These are phyloP conservation scores for Medicago ruthenica DNA, from an alignment of 306 rosid genomes.

Conservation along the genomic window DNA sequence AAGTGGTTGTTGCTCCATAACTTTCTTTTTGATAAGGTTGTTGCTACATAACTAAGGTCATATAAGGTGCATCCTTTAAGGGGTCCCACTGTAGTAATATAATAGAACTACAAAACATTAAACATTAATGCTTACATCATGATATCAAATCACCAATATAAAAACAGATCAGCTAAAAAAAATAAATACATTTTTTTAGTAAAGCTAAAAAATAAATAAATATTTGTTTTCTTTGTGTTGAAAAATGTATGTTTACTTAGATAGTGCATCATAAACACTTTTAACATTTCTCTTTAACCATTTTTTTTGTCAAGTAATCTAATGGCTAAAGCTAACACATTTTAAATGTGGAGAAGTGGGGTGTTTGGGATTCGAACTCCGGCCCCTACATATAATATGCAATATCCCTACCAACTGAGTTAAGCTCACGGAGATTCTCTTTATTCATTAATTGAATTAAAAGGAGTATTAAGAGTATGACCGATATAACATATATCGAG, in stretches of 20 bases:
- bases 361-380: too few relatives aligned
- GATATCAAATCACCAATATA: not conserved
- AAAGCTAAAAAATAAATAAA: not conserved
- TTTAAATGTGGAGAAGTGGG: too few relatives aligned
- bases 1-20: constrained; percentile 34
- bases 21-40: constrained; percentile 20
- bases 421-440: too few relatives aligned
- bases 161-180: not conserved
- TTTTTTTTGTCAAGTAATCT: too few relatives aligned
- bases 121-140: not conserved
- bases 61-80: constrained; percentile 1
- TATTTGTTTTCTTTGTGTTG: not conserved
- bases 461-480: too few relatives aligned
- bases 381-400: too few relatives aligned
- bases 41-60: constrained; percentile 31
- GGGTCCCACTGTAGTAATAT: constrained; percentile 42
- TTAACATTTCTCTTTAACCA: too few relatives aligned
- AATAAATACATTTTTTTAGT: not conserved
- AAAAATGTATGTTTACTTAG: not conserved
- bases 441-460: too few relatives aligned
- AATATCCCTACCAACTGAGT: too few relatives aligned
- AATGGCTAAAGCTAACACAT: too few relatives aligned
- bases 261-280: too few relatives aligned
- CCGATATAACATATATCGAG: too few relatives aligned
- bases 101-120: constrained; percentile 1